Evolutionary conservation across 805 yeast genomes (phyloP).

Genomic region (Schwanniomyces polymorphus): DNA sequence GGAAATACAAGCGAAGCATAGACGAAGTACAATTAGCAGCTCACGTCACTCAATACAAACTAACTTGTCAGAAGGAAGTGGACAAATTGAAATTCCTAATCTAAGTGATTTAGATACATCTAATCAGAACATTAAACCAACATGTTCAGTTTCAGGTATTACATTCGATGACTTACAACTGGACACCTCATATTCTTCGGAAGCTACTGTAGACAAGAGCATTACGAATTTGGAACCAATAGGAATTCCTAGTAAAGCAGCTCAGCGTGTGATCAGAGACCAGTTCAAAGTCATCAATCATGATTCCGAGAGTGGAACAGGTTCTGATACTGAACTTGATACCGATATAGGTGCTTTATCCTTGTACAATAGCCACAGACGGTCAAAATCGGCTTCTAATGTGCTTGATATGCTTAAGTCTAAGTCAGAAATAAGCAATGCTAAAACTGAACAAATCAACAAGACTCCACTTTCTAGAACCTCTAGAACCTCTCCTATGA

Average conservation of each 20-base stretch:
- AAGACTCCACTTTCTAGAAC: not conserved
- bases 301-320: conserved; percentile 6
- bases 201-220: conserved; percentile 6
- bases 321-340: conserved; percentile 31
- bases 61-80: conserved; percentile 16
- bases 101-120: conserved; percentile 18
- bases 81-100: conserved; percentile 45
- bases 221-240: conserved; percentile 27
- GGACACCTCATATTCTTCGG: conserved; percentile 17
- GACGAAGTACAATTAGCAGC: conserved; percentile 10
- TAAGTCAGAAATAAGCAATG: conserved; percentile 4
- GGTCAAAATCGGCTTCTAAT: conserved; percentile 15
- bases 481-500: conserved; percentile 3
- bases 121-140: conserved; percentile 2
- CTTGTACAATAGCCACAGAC: conserved; percentile 10
- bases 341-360: conserved; percentile 22
- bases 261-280: conserved; percentile 24
- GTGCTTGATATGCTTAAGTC: not conserved
- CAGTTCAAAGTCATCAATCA: conserved; percentile 22
- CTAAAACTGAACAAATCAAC: not conserved
- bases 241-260: conserved; percentile 34
- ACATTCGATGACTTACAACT: conserved; percentile 25
- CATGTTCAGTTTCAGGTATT: conserved; percentile 17
- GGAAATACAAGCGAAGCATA: conserved; percentile 10
- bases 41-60: conserved; percentile 16